Evolutionary conservation across 2,329 filamentous ascomycete genomes (phyloP).

Genomic region (Phialophora expanda): DNA sequence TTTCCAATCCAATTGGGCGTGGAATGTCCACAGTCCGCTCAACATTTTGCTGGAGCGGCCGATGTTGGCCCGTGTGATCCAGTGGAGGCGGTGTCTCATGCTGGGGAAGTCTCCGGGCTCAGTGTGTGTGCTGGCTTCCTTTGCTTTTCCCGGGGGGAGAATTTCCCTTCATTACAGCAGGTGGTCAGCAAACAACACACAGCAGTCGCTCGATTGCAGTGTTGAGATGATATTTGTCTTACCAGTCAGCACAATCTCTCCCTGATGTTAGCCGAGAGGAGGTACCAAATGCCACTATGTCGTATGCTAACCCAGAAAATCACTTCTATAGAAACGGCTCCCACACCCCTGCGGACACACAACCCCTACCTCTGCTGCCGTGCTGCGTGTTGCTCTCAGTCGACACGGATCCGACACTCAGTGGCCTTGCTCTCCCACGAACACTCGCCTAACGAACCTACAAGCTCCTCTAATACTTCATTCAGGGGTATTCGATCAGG

Average conservation of each 20-base stretch:
- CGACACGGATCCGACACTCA: not conserved
- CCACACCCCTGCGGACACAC: not conserved
- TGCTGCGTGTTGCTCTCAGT: not conserved
- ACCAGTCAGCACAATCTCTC: not conserved
- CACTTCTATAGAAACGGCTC: not conserved
- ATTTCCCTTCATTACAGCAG: not conserved
- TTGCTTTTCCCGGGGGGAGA: not conserved
- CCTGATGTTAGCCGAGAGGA: not conserved
- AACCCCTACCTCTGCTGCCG: not conserved
- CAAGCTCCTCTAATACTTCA: not conserved
- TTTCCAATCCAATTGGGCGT: not conserved
- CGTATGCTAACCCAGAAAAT: not conserved
- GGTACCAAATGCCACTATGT: not conserved
- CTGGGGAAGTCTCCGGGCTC: not conserved
- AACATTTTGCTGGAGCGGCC: not conserved
- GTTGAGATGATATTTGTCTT: not conserved
- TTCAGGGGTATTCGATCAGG: not conserved
- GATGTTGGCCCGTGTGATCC: not conserved
- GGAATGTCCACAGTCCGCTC: not conserved
- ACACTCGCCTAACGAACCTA: not conserved
- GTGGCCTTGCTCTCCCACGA: not conserved
- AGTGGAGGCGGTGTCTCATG: not conserved
- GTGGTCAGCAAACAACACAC: not conserved
- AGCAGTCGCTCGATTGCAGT: not conserved
- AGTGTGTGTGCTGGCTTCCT: not conserved